Base-by-base conservation (phyloP, 495 filamentous ascomycete genomes). In the Viridothelium virens region DNA sequence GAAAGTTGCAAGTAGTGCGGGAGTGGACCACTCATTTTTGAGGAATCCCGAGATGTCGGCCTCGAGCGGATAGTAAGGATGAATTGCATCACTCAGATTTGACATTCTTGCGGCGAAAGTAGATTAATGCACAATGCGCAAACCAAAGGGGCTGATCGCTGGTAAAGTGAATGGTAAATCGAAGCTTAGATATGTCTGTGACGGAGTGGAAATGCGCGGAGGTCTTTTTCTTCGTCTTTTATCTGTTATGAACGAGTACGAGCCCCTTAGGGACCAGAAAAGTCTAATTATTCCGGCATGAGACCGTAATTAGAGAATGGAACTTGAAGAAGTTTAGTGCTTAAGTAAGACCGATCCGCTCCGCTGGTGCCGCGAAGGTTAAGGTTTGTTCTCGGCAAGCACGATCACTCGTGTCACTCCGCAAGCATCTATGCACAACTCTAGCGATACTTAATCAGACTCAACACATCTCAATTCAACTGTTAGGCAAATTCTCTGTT, bases 11-110 rank as follows among this genome's bases (percentile, higher is more conserved):
- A 86, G 75, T 10, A 87, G 77, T 37, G 74, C 70, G n/a, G 72
- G 68, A n/a, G 85, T 75, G 34, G 77, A 73, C 38, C 77, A 77
- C 25, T 74, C 75, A 74, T 89, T 90, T 66, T 84, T 79, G 56
- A 79, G 71, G 74, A 90, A 94, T 38, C 76, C 80, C 12, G 80
- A 76, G 59, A 94, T 85, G 25, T 78, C 65, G 14, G 83, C 83
- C 61, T 84, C 83, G 2, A 83, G 70, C 12, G 90, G 90, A 69
- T 88, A 89, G 74, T 91, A 93, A 10, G 90, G 89, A 68, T 93
- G 89, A 25, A 50, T n/a, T 31, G 64, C 48, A 48, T 39, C 9
- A 59, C 5, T 36, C 0, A 34, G 18, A 59, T 36, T 59, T 7
- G 53, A 59, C n/a, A 59, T 34, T 36, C 6, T 7, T 18, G 31